phyloP scores from a whole-genome alignment of 441 rosid species.

The Populus hybrid region DNA sequence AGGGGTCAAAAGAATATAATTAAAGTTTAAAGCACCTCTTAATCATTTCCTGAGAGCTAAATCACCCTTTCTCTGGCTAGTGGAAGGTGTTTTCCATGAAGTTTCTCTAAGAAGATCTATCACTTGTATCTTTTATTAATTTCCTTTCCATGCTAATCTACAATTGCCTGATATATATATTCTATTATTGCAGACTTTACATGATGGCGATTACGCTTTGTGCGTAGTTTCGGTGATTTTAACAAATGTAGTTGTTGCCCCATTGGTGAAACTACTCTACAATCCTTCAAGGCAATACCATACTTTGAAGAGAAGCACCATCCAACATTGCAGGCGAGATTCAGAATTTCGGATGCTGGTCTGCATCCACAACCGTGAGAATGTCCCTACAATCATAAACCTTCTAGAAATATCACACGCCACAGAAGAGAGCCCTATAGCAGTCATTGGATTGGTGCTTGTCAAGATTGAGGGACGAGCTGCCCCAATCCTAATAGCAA shows the following conservation, averaged over 20 bases:
- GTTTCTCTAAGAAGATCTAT: too few relatives aligned
- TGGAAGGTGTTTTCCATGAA: too few relatives aligned
- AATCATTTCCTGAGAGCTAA: too few relatives aligned
- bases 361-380: constrained; percentile 40
- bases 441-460: constrained; percentile 36
- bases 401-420: constrained; percentile 48
- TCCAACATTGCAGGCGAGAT: constrained; percentile 23
- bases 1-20: too few relatives aligned
- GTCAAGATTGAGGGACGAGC: constrained; percentile 55
- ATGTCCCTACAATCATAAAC: constrained; percentile 41
- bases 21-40: too few relatives aligned
- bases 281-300: constrained; percentile 29
- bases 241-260: constrained; percentile 27
- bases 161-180: too few relatives aligned
- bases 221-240: constrained; percentile 22
- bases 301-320: constrained; percentile 25
- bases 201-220: constrained; percentile 20
- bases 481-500: constrained; percentile 39
- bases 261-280: constrained; percentile 28
- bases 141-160: not conserved
- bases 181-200: constrained; percentile 21
- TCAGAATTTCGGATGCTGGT: constrained; percentile 43
- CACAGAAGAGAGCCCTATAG: constrained; percentile 29
- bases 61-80: too few relatives aligned
- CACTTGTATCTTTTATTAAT: not conserved